Evolutionary conservation across 1,284 basidiomycete genomes (phyloP), one percentile per base, ranked within the genome.

Genomic region (Ganoderma lingzhi): DNA sequence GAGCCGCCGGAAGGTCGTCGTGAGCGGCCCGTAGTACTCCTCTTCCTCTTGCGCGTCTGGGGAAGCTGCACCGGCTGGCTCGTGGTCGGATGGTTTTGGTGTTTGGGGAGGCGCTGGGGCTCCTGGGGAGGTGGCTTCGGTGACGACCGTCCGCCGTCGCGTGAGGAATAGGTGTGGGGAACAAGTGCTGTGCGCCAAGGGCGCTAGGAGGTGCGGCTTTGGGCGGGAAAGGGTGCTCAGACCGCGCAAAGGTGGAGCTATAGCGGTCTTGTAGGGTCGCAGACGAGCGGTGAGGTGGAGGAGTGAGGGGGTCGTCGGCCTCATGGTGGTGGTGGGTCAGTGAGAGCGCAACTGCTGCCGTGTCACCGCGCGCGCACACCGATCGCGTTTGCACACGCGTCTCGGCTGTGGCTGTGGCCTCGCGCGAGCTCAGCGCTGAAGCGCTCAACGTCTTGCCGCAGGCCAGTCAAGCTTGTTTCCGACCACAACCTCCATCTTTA

Each of bases 1-100:
- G 67, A 95, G 85, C 9, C 89, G 87, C 59, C 88, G 87, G 81
- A 94, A 96, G 0, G 93, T 93, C 59, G 82, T 77, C 0, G 90
- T 80, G 58, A 96, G 82, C 1, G 95, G 94, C 0, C 94, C 95
- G 70, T 85, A 74, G 71, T 88, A 88, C 63, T 76, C 68, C 32
- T 73, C 68, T 8, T 75, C 73, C 48, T 62, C 66, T 23, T 23
- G 23, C 10, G 66, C 19, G 2, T 41, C 64, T 4, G 14, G 45
- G 17, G 45, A 19, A 6, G 41, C 35, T 30, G 63, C 14, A 23
- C 17, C 17, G 35, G 41, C 39, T 48, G 23, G 48, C 19, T 53
- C 41, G 63, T 65, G 41, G 6, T 15, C n/a, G 56, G 23, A 39
- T 10, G 39, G 23, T 42, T 61, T 41, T 14, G 59, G 39, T 42